phyloP scores from a whole-genome alignment of 2,329 filamentous ascomycete genomes.

The Chaetomiaceae sp. region DNA sequence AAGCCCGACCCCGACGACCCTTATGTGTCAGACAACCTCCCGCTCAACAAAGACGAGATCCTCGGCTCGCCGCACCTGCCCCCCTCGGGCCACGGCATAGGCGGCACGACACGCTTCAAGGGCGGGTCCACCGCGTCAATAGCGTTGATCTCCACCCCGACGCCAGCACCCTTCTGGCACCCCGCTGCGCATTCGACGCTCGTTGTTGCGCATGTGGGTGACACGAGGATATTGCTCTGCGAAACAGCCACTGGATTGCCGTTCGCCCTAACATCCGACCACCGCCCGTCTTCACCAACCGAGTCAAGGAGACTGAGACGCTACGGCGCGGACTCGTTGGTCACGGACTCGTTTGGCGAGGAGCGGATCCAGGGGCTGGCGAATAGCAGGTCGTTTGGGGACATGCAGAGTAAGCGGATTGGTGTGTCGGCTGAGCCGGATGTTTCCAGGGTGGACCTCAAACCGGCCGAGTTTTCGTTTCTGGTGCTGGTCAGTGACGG shows the following conservation, averaged over 20 bases:
- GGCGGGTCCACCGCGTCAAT: slow-evolving; percentile 91
- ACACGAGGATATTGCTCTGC: slow-evolving; percentile 87
- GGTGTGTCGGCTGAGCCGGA: slow-evolving; percentile 94
- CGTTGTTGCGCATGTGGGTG: slow-evolving; percentile 85
- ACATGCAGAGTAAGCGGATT: slow-evolving; percentile 85
- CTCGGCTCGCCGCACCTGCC: slow-evolving; percentile 57
- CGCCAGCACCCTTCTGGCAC: slow-evolving; percentile 91
- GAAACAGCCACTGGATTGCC: slow-evolving; percentile 77
- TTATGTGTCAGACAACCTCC: slow-evolving; percentile 65
- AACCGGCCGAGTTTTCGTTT: slow-evolving; percentile 82
- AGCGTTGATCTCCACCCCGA: slow-evolving; percentile 82
- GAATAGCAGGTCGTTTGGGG: slow-evolving; percentile 91
- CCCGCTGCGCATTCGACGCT: slow-evolving; percentile 79
- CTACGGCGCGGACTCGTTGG: slow-evolving; percentile 68
- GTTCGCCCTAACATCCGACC: slow-evolving; percentile 79
- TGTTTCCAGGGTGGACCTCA: slow-evolving; percentile 71
- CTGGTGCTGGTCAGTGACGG: slow-evolving; percentile 86
- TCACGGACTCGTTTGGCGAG: slow-evolving; percentile 95
- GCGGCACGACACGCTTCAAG: slow-evolving; percentile 74
- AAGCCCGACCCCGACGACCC: slow-evolving; percentile 72
- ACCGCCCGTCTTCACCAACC: slow-evolving; percentile 82
- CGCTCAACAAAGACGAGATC: slow-evolving; percentile 81
- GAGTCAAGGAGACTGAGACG: slow-evolving; percentile 80
- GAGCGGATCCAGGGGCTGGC: slow-evolving; percentile 90
- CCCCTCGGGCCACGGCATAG: slow-evolving; percentile 60